These are phyloP conservation scores for Paraphaeosphaeria sporulosa DNA, from an alignment of 2,329 filamentous ascomycete genomes.

Conservation along the genomic window DNA sequence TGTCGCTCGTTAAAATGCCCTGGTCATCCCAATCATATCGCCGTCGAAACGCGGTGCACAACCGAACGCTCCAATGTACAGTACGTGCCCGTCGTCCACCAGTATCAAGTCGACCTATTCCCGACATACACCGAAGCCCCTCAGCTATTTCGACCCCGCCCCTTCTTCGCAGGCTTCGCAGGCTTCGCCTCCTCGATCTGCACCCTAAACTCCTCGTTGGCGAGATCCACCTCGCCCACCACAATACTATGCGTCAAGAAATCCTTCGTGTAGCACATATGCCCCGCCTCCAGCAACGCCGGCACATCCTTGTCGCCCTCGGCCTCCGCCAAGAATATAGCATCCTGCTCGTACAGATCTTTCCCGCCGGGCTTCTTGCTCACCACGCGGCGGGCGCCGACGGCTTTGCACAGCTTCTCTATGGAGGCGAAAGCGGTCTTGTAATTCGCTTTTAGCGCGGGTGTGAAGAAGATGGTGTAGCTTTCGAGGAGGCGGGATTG, in stretches of 20 bases:
- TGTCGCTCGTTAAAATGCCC: slow-evolving; percentile 2
- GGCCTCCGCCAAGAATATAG: slow-evolving; percentile 50
- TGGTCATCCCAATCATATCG: not conserved
- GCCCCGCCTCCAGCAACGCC: slow-evolving; percentile 41
- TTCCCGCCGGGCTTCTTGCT: slow-evolving; percentile 32
- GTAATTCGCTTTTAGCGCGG: slow-evolving; percentile 44
- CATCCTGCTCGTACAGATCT: slow-evolving; percentile 24
- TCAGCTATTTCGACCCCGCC: slow-evolving; percentile 2
- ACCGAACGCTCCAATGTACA: not conserved
- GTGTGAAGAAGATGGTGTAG: slow-evolving; percentile 59
- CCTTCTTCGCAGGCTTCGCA: slow-evolving; percentile 22
- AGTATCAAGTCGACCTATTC: not conserved
- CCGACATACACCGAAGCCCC: not conserved
- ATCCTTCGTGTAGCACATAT: slow-evolving; percentile 52
- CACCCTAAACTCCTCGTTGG: slow-evolving; percentile 48
- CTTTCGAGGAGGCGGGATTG: slow-evolving; percentile 57
- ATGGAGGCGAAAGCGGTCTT: slow-evolving; percentile 47
- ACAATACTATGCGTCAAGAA: slow-evolving; percentile 54
- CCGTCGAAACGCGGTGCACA: too few relatives aligned
- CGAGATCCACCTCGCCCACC: slow-evolving; percentile 50
- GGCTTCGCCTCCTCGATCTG: slow-evolving; percentile 8
- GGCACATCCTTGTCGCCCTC: slow-evolving; percentile 47
- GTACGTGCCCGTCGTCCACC: not conserved
- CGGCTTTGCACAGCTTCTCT: slow-evolving; percentile 45
- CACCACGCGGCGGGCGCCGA: slow-evolving; percentile 47